Evolutionary conservation across 345 rosid genomes (phyloP).

Genomic region (Dimocarpus longan): DNA sequence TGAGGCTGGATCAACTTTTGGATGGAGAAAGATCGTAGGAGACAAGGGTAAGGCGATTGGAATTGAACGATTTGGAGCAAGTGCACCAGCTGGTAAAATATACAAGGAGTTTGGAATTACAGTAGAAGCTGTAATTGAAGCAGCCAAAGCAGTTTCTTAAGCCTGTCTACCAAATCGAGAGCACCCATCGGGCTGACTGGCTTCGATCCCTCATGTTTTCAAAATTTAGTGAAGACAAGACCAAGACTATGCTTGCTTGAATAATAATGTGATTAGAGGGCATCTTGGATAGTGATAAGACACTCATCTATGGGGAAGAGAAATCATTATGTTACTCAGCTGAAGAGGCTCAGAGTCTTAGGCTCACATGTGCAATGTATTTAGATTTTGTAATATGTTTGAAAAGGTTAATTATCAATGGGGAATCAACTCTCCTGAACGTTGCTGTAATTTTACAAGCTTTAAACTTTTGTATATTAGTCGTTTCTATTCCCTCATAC

Average conservation of each 20-base stretch:
- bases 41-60: conserved; percentile 78
- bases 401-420: no score
- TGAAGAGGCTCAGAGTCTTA: no score
- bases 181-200: neutral
- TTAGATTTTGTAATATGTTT: neutral
- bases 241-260: neutral
- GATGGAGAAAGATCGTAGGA: conserved; percentile 81
- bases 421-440: no score
- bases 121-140: conserved; percentile 66
- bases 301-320: neutral
- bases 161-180: neutral
- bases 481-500: no score
- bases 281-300: neutral
- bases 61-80: conserved; percentile 83
- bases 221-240: neutral
- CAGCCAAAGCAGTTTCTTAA: conserved; percentile 59
- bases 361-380: no score
- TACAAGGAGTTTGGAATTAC: conserved; percentile 87
- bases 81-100: conserved; percentile 86
- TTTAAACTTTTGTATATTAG: no score
- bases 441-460: no score
- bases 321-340: no score
- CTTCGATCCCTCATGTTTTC: neutral
- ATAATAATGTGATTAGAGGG: neutral
- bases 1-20: conserved; percentile 88